Evolutionary conservation across 257 asterid genomes (phyloP).

Genomic region (Hygrophila difformis): DNA sequence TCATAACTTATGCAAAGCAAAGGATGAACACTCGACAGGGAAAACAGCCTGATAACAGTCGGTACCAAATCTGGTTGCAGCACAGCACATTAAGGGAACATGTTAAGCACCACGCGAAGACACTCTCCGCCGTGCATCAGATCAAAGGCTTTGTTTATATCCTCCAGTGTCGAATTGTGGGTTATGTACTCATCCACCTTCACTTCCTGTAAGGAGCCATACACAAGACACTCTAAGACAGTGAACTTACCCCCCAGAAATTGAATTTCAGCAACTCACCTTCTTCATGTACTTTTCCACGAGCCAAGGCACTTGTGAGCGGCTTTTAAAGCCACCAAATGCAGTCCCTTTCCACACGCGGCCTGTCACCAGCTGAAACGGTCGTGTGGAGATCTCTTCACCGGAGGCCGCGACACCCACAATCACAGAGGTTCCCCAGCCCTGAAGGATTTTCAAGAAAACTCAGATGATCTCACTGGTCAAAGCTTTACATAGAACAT

Average conservation of each 20-base stretch:
- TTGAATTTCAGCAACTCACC: conserved; percentile 25
- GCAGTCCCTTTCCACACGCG: conserved; percentile 99
- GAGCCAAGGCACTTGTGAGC: conserved; percentile 95
- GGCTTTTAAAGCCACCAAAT: conserved; percentile 95
- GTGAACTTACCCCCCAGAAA: too few species aligned
- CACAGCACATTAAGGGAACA: too few species aligned
- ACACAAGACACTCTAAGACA: neutral
- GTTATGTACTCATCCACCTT: conserved; percentile 95
- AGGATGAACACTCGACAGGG: too few species aligned
- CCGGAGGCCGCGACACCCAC: conserved; percentile 99
- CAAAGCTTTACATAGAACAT: too few species aligned
- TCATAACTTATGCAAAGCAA: too few species aligned
- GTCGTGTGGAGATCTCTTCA: conserved; percentile 94
- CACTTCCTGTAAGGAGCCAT: conserved; percentile 54
- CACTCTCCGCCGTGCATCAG: conserved; percentile 85
- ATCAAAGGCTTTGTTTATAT: conserved; percentile 75
- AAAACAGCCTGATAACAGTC: too few species aligned
- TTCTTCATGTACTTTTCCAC: conserved; percentile 89
- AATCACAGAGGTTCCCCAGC: conserved; percentile 98
- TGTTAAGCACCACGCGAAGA: conserved; percentile 75
- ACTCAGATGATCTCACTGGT: too few species aligned
- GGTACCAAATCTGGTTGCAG: too few species aligned
- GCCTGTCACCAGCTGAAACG: conserved; percentile 96
- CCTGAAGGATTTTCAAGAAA: conserved; percentile 26
- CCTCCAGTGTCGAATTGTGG: conserved; percentile 61